Conservation (phyloP, 108 stramenopile species). For the Fragilaria radians region DNA sequence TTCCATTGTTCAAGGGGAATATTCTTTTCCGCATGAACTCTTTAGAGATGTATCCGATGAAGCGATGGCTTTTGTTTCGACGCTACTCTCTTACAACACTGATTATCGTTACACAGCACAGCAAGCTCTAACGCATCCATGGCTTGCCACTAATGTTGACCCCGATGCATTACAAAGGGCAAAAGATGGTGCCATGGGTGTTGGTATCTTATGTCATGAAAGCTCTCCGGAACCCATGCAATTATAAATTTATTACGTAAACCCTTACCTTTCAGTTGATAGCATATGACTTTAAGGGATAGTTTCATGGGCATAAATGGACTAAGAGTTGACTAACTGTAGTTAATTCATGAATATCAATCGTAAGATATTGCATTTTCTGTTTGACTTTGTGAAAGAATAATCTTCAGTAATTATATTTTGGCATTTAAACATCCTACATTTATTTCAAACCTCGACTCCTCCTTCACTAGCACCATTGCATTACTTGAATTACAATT, state of each 20-base stretch:
- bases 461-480: too few species aligned
- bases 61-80: constrained; percentile 87
- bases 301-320: not conserved
- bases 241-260: constrained; percentile 33
- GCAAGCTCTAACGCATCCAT: constrained; percentile 85
- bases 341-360: too few species aligned
- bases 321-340: too few species aligned
- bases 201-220: constrained; percentile 23
- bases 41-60: constrained; percentile 86
- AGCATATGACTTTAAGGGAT: not conserved
- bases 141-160: constrained; percentile 78
- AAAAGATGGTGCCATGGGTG: constrained; percentile 71
- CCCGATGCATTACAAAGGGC: constrained; percentile 49
- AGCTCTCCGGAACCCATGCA: constrained; percentile 48
- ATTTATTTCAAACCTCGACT: too few species aligned
- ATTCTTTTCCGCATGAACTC: constrained; percentile 81
- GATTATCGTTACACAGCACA: constrained; percentile 85
- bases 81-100: constrained; percentile 71
- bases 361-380: too few species aligned
- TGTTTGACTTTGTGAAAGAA: too few species aligned
- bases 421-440: too few species aligned
- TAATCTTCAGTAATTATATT: too few species aligned
- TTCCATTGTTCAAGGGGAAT: constrained; percentile 82
- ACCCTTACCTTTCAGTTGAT: too few species aligned
- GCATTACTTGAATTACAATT: too few species aligned